Evolutionary conservation across 768 basidiomycete genomes (phyloP), one percentile per base, ranked within the genome.

Genomic region (Suillus variegatus): DNA sequence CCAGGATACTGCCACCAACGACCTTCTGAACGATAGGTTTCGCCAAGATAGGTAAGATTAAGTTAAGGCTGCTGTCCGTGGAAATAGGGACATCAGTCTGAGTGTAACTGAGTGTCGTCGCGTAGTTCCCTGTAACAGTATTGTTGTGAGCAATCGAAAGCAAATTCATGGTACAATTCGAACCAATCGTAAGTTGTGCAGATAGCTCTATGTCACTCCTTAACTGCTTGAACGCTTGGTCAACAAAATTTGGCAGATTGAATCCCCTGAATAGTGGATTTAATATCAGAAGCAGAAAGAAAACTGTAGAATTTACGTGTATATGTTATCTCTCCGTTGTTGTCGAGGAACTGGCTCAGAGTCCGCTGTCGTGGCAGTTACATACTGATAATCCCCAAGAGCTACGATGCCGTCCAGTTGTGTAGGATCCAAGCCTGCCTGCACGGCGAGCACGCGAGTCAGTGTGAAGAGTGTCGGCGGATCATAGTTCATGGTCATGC

Each of bases 1-100:
- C 83, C 58, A 92, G 74, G 9, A 79, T 73, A 20, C 88, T 84
- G 20, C 80, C 85, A 6, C 82, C 79, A 49, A 92, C 88, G 64
- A 92, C 82, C 66, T 84, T 86, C 73, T 92, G 89, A 6, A 92
- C 90, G 63, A 93, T 91, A 5, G 91, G 91, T 61, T 85, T 81
- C 0, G 91, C 91, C 64, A 93, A 82, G 49, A 89, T 71, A 7
- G 90, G 91, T 7, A 93, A 79, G 61, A 92, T 85, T 43, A 89
- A 74, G 67, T 89, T 79, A 63, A 92, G 78, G 52, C 81, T 86
- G 20, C 81, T 72, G 71, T 91, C 91, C 0, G 91, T 92, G 32
- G 76, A 71, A 20, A 85, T 88, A 1, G 85, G 82, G 20, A 93
- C 82, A 51, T 73, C 74, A 35, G 70, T 69, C 70, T 93, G 91